phyloP scores from a whole-genome alignment of 73 alveolate species.

The Uronychia setigera region DNA sequence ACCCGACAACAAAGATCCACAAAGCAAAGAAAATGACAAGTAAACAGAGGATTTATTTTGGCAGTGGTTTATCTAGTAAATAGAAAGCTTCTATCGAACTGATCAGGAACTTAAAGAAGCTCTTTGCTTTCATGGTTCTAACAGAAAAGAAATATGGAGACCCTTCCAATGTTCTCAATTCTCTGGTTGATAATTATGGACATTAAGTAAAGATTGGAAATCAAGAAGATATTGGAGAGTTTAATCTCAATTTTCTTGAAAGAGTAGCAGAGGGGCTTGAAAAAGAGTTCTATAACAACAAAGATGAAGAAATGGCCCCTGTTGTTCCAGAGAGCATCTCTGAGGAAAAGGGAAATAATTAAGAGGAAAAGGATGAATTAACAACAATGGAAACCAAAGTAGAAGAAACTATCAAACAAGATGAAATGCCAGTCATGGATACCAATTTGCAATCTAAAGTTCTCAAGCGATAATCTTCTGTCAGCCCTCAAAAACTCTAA shows the following conservation, averaged over 20 bases:
- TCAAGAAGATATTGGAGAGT: conserved; percentile 58
- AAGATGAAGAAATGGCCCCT: conserved; percentile 25
- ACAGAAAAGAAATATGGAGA: conserved; percentile 60
- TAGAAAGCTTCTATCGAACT: conserved; percentile 25
- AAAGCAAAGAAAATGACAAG: conserved; percentile 13
- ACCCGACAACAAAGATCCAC: conserved; percentile 10
- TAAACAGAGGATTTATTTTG: conserved; percentile 11
- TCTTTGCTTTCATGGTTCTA: conserved; percentile 48
- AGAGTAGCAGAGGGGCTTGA: conserved; percentile 51
- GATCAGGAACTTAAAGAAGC: conserved; percentile 25
- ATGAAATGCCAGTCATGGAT: too few species aligned
- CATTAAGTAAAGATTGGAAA: conserved; percentile 56
- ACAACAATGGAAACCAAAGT: background rate
- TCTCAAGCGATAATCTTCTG: background rate
- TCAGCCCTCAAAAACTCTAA: background rate
- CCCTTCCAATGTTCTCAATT: conserved; percentile 40
- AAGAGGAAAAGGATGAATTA: conserved; percentile 8
- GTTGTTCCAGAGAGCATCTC: conserved; percentile 14
- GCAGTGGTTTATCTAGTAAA: too few species aligned
- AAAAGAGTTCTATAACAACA: background rate
- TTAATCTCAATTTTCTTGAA: conserved; percentile 37
- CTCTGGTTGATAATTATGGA: conserved; percentile 52
- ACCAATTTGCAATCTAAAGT: too few species aligned
- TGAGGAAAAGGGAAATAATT: background rate
- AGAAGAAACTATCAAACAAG: background rate